These are phyloP conservation scores for Coemansia umbellata DNA, from an alignment of 192 early-diverging fungal species.

Conservation along the genomic window DNA sequence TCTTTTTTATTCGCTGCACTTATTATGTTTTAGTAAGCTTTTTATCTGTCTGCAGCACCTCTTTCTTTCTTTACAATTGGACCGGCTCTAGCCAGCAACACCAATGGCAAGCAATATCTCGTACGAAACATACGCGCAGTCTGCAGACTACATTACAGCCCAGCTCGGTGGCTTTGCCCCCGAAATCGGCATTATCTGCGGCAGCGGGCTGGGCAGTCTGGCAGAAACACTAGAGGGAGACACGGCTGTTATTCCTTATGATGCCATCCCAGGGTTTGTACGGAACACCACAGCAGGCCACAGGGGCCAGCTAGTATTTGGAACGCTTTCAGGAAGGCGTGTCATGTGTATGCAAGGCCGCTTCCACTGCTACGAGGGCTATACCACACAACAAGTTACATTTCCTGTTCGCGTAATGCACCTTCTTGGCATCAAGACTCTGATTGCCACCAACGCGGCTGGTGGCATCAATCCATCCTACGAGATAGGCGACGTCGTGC, in stretches of 20 bases:
- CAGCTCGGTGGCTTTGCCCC: conserved; percentile 24
- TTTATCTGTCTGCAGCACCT: no score
- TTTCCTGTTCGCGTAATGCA: conserved; percentile 86
- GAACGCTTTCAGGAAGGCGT: conserved; percentile 65
- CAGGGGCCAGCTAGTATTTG: conserved; percentile 72
- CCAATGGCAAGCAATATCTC: conserved; percentile 19
- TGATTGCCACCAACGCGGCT: conserved; percentile 86
- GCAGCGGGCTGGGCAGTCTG: conserved; percentile 81
- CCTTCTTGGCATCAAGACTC: conserved; percentile 70
- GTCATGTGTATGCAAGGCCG: conserved; percentile 89
- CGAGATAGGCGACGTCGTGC: conserved; percentile 81
- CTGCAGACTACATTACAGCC: conserved; percentile 26
- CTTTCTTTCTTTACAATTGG: no score
- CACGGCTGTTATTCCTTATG: conserved; percentile 64
- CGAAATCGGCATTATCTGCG: conserved; percentile 81
- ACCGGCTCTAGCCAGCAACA: no score
- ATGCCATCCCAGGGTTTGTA: conserved; percentile 85
- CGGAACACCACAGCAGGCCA: conserved; percentile 60
- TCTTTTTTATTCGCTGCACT: no score
- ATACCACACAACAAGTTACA: conserved; percentile 69
- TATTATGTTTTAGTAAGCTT: no score
- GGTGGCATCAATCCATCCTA: conserved; percentile 78
- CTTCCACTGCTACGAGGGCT: conserved; percentile 90
- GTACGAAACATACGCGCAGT: conserved; percentile 32
- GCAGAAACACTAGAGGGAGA: conserved; percentile 65